A percentile compares a stretch with the other conserved stretches of the same genome.
Conservation (phyloP, 148 eudicot genomes). For the Persicaria tinctoria region DNA sequence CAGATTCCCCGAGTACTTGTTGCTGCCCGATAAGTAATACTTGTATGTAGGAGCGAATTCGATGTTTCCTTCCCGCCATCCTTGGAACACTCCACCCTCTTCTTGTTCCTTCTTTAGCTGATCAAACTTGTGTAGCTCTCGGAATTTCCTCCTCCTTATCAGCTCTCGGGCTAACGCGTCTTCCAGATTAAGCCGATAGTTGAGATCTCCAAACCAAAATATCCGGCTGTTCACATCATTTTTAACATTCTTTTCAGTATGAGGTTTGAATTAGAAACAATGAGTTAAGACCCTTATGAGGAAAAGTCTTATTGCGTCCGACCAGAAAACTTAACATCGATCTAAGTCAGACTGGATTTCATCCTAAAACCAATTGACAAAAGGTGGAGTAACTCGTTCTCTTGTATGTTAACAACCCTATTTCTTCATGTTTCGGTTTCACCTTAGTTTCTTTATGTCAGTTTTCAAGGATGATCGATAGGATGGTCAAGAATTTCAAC, state of each 20-base stretch:
- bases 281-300: neutral
- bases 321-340: too few species aligned
- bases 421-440: neutral
- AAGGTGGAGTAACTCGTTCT: too few species aligned
- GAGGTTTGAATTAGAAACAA: neutral
- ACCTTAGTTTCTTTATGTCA: neutral
- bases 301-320: neutral
- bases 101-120: conserved; percentile 45
- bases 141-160: conserved; percentile 36
- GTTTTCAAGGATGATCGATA: too few species aligned
- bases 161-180: conserved; percentile 48
- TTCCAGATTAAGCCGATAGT: conserved; percentile 45
- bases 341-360: too few species aligned
- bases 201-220: conserved; percentile 74
- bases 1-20: conserved; percentile 40
- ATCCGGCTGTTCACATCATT: conserved; percentile 34
- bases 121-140: conserved; percentile 45
- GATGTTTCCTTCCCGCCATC: conserved; percentile 56
- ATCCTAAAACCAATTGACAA: too few species aligned
- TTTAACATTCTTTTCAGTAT: neutral
- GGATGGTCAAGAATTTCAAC: too few species aligned
- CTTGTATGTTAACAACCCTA: too few species aligned
- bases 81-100: conserved; percentile 53
- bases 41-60: conserved; percentile 64
- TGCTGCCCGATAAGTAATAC: conserved; percentile 45